Percentiles rank a stretch among this genome's conserved stretches.
Evolutionary conservation across 1,139 yeast species (phyloP).

Genomic region (Protomyces arabidopsidicola): DNA sequence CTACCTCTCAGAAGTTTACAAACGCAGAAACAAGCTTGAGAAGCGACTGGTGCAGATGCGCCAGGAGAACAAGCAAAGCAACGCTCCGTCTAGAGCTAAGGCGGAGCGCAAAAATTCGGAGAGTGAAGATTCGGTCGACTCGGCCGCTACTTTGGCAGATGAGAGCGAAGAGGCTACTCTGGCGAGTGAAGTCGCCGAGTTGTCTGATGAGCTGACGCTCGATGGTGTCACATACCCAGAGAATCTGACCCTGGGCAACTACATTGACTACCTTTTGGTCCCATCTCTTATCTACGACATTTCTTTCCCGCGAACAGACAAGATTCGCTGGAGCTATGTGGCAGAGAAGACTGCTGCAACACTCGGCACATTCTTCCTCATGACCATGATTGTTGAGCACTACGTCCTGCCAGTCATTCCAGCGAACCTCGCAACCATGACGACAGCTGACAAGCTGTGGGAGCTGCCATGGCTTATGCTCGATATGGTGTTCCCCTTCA

Average conservation of each 20-base stretch:
- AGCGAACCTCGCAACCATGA: slow-evolving; percentile 41
- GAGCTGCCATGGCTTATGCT: slow-evolving; percentile 60
- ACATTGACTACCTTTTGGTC: slow-evolving; percentile 30
- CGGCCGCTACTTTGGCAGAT: background rate
- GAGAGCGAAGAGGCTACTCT: slow-evolving; percentile 27
- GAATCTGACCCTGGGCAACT: slow-evolving; percentile 52
- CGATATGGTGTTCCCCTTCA: slow-evolving; percentile 59
- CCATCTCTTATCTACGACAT: slow-evolving; percentile 44
- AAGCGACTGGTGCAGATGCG: slow-evolving; percentile 22
- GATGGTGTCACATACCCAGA: slow-evolving; percentile 53
- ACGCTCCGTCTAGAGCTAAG: background rate
- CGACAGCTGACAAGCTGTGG: slow-evolving; percentile 47
- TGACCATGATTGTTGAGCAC: slow-evolving; percentile 77
- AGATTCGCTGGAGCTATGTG: slow-evolving; percentile 66
- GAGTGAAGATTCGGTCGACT: background rate
- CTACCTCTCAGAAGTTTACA: slow-evolving; percentile 62
- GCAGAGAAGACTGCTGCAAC: slow-evolving; percentile 68
- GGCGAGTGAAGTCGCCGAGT: slow-evolving; percentile 52
- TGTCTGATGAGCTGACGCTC: slow-evolving; percentile 54
- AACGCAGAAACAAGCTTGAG: slow-evolving; percentile 33
- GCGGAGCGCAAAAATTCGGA: background rate
- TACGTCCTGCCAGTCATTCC: slow-evolving; percentile 72
- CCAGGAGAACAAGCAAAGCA: background rate
- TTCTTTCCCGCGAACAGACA: slow-evolving; percentile 69
- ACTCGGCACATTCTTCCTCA: slow-evolving; percentile 77